Evolutionary conservation across 2,329 filamentous ascomycete species (phyloP), one percentile per base, ranked within the genome.

Genomic region (Teratosphaeriaceae sp.): DNA sequence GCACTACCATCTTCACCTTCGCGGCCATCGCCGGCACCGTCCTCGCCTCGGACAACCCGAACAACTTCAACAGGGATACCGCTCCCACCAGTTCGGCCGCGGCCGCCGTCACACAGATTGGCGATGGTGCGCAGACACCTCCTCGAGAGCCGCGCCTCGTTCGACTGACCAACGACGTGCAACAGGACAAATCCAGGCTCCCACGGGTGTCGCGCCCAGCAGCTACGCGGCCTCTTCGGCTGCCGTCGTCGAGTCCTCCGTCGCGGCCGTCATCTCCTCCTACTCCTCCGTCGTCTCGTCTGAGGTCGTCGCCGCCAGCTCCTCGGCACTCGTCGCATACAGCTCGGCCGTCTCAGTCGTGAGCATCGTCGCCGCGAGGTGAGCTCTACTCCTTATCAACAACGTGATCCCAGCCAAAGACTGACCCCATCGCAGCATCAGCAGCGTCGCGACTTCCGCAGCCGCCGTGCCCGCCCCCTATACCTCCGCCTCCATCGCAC

Each of bases 91-190:
- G 26, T 27, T 24, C 40, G 15, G 3, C 26, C n/a, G 50, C 35
- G 37, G 47, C 43, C 41, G 36, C 46, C 22, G 48, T 54, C 26
- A 31, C 39, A 9, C 52, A 54, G 46, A 54, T 54, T 41, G n/a
- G 6, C 24, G 48, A 42, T 23, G 40, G 40, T 48, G 44, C n/a
- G 48, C 12, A 29, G 23, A 18, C 13, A 15, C 35, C 34, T 41
- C 24, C n/a, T 29, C 38, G 22, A 37, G 15, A 9, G 9, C 15
- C 15, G 12, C 15, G 11, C 12, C 13, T 27, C 8, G n/a, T n/a
- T 27, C 8, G 13, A 27, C 24, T 8, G 8, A 13, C 13, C 24
- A n/a, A 7, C 29, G 29, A 31, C 29, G 29, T 33, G 8, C 29
- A 16, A 33, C 35, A 38, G 49, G 49, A 2, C 51, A 52, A 41